Evolutionary conservation across 345 rosid species (phyloP), one percentile per base, ranked within the genome.

Genomic region (Triadica sebifera): DNA sequence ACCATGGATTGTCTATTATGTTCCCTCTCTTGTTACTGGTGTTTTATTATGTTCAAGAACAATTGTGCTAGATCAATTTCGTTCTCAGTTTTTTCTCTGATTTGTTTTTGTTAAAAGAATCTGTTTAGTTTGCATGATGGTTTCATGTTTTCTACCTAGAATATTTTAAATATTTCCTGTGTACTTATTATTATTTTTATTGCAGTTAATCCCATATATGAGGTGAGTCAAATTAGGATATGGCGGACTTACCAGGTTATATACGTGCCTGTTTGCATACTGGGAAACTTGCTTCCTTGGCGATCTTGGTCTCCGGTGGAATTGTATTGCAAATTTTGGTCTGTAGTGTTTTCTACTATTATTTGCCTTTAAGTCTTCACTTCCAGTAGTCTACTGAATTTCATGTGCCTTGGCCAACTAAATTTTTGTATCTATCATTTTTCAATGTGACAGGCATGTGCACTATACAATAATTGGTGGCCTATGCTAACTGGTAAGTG

Each of bases 391-490:
- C 25, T 68, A 57, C 20, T 5, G n/a, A 34, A 13, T 69, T 24
- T 64, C 56, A 29, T 72, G 5, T 69, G 46, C 59, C 59, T 2
- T 13, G 56, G 50, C 6, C 22, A 11, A 11, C 63, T 10, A 12
- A 20, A 66, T 53, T 50, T 25, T 43, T 68, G 70, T 8, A 49
- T 41, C 70, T 69, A 41, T 71, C 71, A 45, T 72, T 55, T 76
- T 78, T 65, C 34, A 1, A 38, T 82, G 58, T 82, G 60, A 76
- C 85, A 92, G 98, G 97, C 98, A 52, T 94, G 99, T 81, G 99
- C 98, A 64, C 64, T 95, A 82, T 95, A 89, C 68, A 43, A 89
- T 81, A 95, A 92, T 53, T 95, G 99, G 99, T 92, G 99, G 99
- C 97, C 98, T 50, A 91, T 95, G 98, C 85, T 94, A 52, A 82